These are phyloP conservation scores for Leccinum truebloodii DNA, from an alignment of 768 basidiomycete genomes.

Conservation along the genomic window DNA sequence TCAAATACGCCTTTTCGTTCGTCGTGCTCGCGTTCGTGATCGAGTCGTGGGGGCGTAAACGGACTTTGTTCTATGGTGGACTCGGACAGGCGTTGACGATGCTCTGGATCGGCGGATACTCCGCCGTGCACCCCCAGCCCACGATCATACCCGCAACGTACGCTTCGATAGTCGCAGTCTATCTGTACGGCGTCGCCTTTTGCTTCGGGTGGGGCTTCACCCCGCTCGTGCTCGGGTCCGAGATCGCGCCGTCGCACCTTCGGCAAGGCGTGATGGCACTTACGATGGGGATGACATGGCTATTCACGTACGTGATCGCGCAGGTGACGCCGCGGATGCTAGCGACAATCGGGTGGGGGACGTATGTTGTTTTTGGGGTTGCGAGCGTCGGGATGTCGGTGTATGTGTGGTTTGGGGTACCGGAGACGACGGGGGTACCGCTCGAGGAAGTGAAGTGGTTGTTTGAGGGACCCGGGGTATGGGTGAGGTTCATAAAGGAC, in stretches of 20 bases:
- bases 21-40: slow-evolving; percentile 39
- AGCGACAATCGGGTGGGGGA: slow-evolving; percentile 27
- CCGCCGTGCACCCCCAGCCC: slow-evolving; percentile 30
- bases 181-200: slow-evolving; percentile 39
- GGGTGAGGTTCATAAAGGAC: slow-evolving; percentile 33
- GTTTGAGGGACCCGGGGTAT: slow-evolving; percentile 30
- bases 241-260: slow-evolving; percentile 40
- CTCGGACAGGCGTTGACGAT: slow-evolving; percentile 38
- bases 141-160: slow-evolving; percentile 33
- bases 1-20: slow-evolving; percentile 37
- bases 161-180: slow-evolving; percentile 37
- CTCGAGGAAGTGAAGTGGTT: slow-evolving; percentile 40
- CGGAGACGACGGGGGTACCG: slow-evolving; percentile 41
- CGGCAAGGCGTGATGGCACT: slow-evolving; percentile 34
- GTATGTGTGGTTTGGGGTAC: slow-evolving; percentile 39
- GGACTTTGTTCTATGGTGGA: slow-evolving; percentile 38
- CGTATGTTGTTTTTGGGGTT: slow-evolving; percentile 36
- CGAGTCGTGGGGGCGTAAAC: slow-evolving; percentile 41
- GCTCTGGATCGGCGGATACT: slow-evolving; percentile 38
- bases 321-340: slow-evolving; percentile 42
- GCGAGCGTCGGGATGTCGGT: slow-evolving; percentile 31
- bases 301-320: slow-evolving; percentile 40
- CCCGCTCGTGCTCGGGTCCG: slow-evolving; percentile 36
- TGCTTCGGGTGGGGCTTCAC: slow-evolving; percentile 36
- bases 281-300: slow-evolving; percentile 35